Base-by-base conservation (phyloP, 2,329 filamentous ascomycete genomes). In the Dryadomyces sulphureus region DNA sequence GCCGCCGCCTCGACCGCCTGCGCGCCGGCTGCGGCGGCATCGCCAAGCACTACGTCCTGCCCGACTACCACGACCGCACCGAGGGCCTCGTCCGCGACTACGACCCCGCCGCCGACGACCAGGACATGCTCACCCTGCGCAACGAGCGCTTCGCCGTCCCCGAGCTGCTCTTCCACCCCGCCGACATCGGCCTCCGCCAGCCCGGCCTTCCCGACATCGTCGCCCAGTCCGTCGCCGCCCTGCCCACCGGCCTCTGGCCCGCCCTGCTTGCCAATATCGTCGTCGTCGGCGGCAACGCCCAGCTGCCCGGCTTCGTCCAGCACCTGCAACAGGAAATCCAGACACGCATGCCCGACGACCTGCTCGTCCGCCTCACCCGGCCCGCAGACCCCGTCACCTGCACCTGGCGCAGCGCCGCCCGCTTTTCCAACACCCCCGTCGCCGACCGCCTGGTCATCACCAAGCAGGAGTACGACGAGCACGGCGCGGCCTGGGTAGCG, bases 91-190 rank as follows among this genome's bases (percentile, higher is more conserved):
- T 88, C 25, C 74, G 84, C 45, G 82, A 88, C 3, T 87, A 90
- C 56, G 86, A 94, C 55, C 76, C 85, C 1, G 63, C 65, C 56
- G 59, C 65, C 45, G 56, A 67, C 11, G 69, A 70, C 21, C 90
- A 96, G 59, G 89, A 96, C 59, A 70, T 89, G 14, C 65, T 98
- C 52, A 86, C 88, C 0, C 69, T 98, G 9, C 81, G 86, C 5
- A 96, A 95, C 61, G 92, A 98, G 65, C 77, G 90, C 40, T 98
- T 98, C 59, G 70, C 78, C 2, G 82, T 94, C 0, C 90, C 92
- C 0, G 92, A 98, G 60, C 70, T 96, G 6, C 65, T 98, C 3
- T 96, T 98, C 65, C 82, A 75, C 46, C 92, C 92, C 0, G 72
- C 74, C 4, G 90, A 96, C 62, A 80, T 94, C 9, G 53, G 88